Percentiles rank a stretch among this genome's conserved stretches.
These are phyloP conservation scores for Castanopsis chinensis DNA, from an alignment of 306 rosid species.

Conservation along the genomic window DNA sequence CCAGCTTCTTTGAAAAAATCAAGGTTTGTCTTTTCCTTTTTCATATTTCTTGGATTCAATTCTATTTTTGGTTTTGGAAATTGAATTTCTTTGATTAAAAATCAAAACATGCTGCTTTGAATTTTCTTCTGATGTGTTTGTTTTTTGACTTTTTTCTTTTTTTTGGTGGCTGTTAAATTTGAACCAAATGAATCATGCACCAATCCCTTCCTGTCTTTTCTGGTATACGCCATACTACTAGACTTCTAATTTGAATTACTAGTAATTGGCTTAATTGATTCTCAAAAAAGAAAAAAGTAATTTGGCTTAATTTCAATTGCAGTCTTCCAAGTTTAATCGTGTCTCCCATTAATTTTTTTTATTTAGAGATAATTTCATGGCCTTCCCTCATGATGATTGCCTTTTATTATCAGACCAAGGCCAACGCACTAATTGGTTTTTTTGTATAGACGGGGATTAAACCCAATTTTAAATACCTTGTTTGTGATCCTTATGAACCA, in stretches of 20 bases:
- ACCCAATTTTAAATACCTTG: not conserved
- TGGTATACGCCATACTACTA: not conserved
- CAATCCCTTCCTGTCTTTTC: not conserved
- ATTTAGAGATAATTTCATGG: too few species aligned
- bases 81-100: not conserved
- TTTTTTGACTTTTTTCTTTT: not conserved
- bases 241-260: not conserved
- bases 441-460: too few species aligned
- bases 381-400: fast-evolving
- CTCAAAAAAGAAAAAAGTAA: not conserved
- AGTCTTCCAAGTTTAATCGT: not conserved
- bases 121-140: not conserved
- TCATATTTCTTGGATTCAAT: not conserved
- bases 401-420: too few species aligned
- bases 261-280: not conserved
- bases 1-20: slow-evolving; percentile 1
- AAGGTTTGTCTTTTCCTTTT: not conserved
- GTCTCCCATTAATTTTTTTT: not conserved
- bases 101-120: not conserved
- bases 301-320: not conserved
- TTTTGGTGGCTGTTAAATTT: not conserved
- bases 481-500: not conserved
- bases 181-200: not conserved
- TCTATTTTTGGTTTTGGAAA: not conserved
- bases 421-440: too few species aligned